Evolutionary conservation across 2,329 filamentous ascomycete species (phyloP).

Genomic region (Apiospora kogelbergensis): DNA sequence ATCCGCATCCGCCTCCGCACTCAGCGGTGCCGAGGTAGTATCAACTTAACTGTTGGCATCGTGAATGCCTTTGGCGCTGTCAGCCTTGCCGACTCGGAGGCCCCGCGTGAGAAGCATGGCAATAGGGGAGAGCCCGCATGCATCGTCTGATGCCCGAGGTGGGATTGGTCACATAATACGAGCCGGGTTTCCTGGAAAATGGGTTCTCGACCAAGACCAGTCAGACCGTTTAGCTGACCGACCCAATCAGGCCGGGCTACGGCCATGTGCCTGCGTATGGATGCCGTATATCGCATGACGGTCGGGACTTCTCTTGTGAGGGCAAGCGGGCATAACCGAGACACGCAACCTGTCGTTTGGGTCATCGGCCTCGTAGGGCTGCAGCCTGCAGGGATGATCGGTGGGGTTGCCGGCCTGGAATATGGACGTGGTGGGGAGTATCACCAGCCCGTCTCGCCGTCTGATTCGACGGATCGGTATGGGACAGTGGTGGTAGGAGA

Average conservation of each 20-base stretch:
- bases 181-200: not conserved
- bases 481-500: not conserved
- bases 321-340: slow-evolving; percentile 5
- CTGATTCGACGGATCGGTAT: not conserved
- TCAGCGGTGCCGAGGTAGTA: not conserved
- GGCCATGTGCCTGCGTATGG: not conserved
- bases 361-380: slow-evolving; percentile 9
- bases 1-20: not conserved
- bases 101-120: not conserved
- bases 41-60: not conserved
- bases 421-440: not conserved
- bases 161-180: slow-evolving; percentile 6
- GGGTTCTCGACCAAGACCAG: not conserved
- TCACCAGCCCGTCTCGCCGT: not conserved
- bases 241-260: not conserved
- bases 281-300: not conserved
- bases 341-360: not conserved
- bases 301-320: not conserved
- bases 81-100: not conserved
- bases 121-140: not conserved
- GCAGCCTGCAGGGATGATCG: slow-evolving; percentile 7
- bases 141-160: not conserved
- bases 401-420: not conserved
- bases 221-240: not conserved
- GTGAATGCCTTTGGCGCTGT: not conserved